A percentile compares a stretch with the other conserved stretches of the same genome.
phyloP scores from a whole-genome alignment of 176 grass and related monocot genomes.

The Ananas comosus region DNA sequence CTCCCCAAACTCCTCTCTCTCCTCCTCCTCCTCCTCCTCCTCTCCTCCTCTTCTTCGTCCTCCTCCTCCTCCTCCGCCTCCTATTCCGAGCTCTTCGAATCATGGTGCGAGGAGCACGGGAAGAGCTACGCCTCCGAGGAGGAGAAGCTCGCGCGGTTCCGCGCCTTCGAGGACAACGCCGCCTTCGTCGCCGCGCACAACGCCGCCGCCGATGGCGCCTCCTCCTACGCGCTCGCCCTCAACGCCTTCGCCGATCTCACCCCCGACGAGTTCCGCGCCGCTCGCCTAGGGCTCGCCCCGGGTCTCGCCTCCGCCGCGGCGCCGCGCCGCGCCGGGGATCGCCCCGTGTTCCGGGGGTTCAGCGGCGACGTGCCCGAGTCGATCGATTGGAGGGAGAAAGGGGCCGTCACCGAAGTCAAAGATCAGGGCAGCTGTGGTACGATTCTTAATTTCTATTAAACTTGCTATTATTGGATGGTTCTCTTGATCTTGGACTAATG shows the following conservation, averaged over 20 bases:
- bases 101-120: conserved; percentile 62
- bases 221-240: conserved; percentile 56
- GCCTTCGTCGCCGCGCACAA: conserved; percentile 57
- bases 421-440: conserved; percentile 75
- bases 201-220: not conserved
- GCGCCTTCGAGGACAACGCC: conserved; percentile 56
- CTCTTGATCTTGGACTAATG: not conserved
- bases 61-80: conserved; percentile 3
- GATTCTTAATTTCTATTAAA: not conserved
- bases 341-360: conserved; percentile 16
- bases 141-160: conserved; percentile 50
- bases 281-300: conserved; percentile 34
- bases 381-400: conserved; percentile 60
- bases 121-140: conserved; percentile 44
- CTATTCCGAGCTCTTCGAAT: conserved; percentile 50
- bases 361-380: conserved; percentile 29
- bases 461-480: not conserved
- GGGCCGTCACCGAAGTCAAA: conserved; percentile 54
- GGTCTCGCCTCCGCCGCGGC: not conserved
- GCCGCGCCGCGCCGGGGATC: not conserved
- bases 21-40: conserved; percentile 8
- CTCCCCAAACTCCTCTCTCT: not conserved
- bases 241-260: conserved; percentile 68
- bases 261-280: conserved; percentile 49
- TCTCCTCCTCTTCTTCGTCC: not conserved